phyloP scores from a whole-genome alignment of 108 stramenopile species.

The Schizochytrium sp. region DNA sequence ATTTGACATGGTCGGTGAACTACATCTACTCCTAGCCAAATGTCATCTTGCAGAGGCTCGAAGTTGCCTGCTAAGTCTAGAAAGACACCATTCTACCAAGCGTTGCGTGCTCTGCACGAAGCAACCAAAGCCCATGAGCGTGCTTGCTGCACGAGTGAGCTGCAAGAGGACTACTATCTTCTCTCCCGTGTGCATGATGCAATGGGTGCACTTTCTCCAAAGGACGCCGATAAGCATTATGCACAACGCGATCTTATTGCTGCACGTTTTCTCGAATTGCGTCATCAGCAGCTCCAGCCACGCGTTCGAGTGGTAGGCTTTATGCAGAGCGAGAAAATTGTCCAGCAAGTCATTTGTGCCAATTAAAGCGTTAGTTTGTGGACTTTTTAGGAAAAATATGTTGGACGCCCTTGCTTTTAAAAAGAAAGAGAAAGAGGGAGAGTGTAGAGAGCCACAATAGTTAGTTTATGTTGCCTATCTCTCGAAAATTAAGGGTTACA shows the following conservation, averaged over 20 bases:
- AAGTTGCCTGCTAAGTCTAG: background rate
- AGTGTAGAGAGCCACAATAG: background rate
- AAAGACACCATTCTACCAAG: background rate
- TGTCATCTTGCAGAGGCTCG: slow-evolving; percentile 26
- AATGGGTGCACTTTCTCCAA: background rate
- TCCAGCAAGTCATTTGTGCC: slow-evolving; percentile 32
- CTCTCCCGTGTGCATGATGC: slow-evolving; percentile 2
- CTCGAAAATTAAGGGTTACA: background rate
- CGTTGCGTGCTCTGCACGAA: background rate
- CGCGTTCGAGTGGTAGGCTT: slow-evolving; percentile 15
- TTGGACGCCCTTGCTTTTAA: background rate
- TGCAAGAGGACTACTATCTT: slow-evolving; percentile 45
- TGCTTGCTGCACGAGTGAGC: slow-evolving; percentile 9
- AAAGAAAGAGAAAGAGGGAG: background rate
- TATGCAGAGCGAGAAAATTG: slow-evolving; percentile 17
- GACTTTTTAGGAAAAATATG: background rate
- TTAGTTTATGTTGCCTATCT: slow-evolving; percentile 2
- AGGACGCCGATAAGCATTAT: background rate
- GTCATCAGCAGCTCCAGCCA: background rate
- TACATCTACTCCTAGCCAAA: slow-evolving; percentile 56
- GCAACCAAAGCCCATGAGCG: background rate
- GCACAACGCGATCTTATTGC: background rate
- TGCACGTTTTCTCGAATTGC: slow-evolving; percentile 1
- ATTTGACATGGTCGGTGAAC: slow-evolving; percentile 16
- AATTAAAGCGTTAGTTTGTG: background rate